Percentiles rank a stretch among this genome's conserved stretches.
These are phyloP conservation scores for Massariosphaeria phaeospora DNA, from an alignment of 495 filamentous ascomycete species.

Conservation along the genomic window DNA sequence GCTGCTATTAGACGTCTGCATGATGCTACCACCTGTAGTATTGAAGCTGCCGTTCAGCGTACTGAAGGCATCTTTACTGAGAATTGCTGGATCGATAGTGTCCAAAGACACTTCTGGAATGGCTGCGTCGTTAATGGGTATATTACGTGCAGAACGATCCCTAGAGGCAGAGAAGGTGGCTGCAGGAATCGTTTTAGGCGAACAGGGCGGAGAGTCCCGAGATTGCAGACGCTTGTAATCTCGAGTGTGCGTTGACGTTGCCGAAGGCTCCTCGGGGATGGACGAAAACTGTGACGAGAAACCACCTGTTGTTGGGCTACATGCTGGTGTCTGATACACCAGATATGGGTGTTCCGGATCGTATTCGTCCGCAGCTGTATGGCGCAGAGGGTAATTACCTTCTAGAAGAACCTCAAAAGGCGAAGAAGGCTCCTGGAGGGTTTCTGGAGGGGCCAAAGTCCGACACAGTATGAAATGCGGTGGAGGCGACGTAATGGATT, in stretches of 20 bases:
- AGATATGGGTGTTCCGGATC: conserved; percentile 13
- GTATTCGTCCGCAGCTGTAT: not conserved
- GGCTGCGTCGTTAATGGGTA: not conserved
- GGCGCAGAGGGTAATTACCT: not conserved
- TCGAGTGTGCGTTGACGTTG: not conserved
- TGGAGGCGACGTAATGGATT: conserved; percentile 20
- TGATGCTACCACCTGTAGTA: not conserved
- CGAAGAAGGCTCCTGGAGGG: conserved; percentile 4
- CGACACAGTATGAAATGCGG: conserved; percentile 30
- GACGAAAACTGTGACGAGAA: conserved; percentile 25
- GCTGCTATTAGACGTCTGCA: not conserved
- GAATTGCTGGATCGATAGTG: conserved; percentile 20
- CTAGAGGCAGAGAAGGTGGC: conserved; percentile 6
- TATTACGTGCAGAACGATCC: not conserved
- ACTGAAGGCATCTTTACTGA: conserved; percentile 13
- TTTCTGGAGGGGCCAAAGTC: conserved; percentile 22
- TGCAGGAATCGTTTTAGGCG: conserved; percentile 32
- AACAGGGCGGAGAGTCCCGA: conserved; percentile 35
- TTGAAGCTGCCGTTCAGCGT: conserved; percentile 6
- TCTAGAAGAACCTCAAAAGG: conserved; percentile 5
- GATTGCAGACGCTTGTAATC: conserved; percentile 14
- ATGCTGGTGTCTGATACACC: conserved; percentile 2
- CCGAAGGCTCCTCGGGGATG: conserved; percentile 13
- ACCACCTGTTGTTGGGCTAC: not conserved
- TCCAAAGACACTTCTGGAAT: conserved; percentile 11